phyloP scores from a whole-genome alignment of 768 basidiomycete genomes.

The Neoboletus magnificus region DNA sequence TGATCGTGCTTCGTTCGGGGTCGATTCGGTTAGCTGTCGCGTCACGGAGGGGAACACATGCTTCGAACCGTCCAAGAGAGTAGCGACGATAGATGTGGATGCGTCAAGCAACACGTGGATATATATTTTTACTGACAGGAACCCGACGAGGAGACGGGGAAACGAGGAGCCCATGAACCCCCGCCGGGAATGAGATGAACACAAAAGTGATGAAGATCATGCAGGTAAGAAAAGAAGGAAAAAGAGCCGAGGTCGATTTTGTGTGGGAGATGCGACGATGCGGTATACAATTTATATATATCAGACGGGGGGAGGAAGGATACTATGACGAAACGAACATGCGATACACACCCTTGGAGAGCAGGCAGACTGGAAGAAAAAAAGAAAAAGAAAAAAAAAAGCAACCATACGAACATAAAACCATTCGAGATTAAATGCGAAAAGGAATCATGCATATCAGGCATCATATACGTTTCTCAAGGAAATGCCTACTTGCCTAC shows the following conservation, averaged over 20 bases:
- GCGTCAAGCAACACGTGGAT: constrained; percentile 26
- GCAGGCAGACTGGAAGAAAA: background rate
- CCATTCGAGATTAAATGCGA: constrained; percentile 23
- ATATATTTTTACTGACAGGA: constrained; percentile 16
- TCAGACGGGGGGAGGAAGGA: constrained; percentile 5
- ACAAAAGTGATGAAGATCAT: background rate
- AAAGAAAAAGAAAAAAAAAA: background rate
- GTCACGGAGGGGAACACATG: background rate
- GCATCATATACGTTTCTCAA: constrained; percentile 21
- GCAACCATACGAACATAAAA: constrained; percentile 13
- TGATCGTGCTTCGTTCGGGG: background rate
- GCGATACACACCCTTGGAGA: constrained; percentile 14
- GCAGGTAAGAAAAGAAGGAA: background rate
- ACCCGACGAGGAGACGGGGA: constrained; percentile 9
- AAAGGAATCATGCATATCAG: constrained; percentile 23
- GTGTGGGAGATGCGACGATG: constrained; percentile 14
- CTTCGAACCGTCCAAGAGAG: background rate
- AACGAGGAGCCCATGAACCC: background rate
- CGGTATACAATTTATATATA: constrained; percentile 29
- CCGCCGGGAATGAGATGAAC: background rate
- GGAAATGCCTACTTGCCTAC: constrained; percentile 20
- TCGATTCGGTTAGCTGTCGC: constrained; percentile 1
- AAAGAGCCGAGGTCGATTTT: constrained; percentile 11
- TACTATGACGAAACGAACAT: constrained; percentile 8
- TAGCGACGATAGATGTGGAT: constrained; percentile 13